A percentile compares a stretch with the other conserved stretches of the same genome.
Conservation (phyloP, 73 alveolate species). For the Strombidium stylifer region DNA sequence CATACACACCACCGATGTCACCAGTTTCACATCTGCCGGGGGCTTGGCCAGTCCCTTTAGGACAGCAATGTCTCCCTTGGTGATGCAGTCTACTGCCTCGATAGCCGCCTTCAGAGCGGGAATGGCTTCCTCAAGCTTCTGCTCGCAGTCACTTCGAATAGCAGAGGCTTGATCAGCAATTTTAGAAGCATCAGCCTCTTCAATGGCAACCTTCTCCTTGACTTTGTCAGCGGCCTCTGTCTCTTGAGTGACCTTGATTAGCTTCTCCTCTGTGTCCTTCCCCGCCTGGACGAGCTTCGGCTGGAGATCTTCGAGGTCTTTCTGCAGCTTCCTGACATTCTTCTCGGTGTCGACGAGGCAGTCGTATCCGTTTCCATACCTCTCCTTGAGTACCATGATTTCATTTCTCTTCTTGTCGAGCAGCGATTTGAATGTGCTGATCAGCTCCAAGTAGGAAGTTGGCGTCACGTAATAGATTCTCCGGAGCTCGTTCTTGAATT, state of each 20-base stretch:
- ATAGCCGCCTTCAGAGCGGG: conserved; percentile 81
- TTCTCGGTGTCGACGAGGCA: conserved; percentile 95
- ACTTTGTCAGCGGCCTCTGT: conserved; percentile 97
- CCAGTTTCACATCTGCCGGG: conserved; percentile 78
- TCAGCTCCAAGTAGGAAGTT: conserved; percentile 98
- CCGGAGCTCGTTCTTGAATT: conserved; percentile 88
- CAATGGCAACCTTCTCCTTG: conserved; percentile 81
- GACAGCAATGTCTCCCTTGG: conserved; percentile 66
- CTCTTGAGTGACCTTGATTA: conserved; percentile 89
- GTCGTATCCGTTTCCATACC: conserved; percentile 92
- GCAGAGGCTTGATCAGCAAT: conserved; percentile 92
- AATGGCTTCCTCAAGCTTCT: conserved; percentile 86
- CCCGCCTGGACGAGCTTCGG: conserved; percentile 95
- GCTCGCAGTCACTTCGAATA: conserved; percentile 92
- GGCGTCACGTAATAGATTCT: conserved; percentile 99
- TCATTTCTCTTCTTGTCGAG: conserved; percentile 89
- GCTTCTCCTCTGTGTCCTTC: conserved; percentile 97
- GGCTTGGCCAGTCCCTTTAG: conserved; percentile 69
- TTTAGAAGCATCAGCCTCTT: conserved; percentile 90
- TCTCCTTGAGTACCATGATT: conserved; percentile 82
- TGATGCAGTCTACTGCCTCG: conserved; percentile 65
- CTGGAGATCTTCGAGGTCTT: conserved; percentile 91
- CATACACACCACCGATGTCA: conserved; percentile 91
- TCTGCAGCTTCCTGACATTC: conserved; percentile 95
- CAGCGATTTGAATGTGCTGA: conserved; percentile 94